Base-by-base conservation (phyloP, 75 land plant genomes). In the Ceratopteris richardii region DNA sequence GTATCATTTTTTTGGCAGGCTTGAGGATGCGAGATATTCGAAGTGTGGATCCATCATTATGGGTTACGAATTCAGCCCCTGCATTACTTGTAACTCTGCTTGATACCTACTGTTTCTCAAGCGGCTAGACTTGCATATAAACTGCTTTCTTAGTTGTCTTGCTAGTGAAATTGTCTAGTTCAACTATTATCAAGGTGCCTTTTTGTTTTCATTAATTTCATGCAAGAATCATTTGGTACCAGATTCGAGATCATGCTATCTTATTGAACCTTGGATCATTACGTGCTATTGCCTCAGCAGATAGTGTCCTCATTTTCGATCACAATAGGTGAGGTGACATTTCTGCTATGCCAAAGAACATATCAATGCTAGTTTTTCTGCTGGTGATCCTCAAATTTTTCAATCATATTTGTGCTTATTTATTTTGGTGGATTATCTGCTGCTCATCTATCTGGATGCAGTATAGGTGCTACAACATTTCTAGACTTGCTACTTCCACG, bases 181-280 rank as follows among this genome's bases (percentile, higher is more conserved):
- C n/a, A n/a, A n/a, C n/a, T n/a, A n/a, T n/a, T n/a, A n/a, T n/a
- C n/a, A n/a, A n/a, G n/a, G n/a, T n/a, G n/a, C n/a, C n/a, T n/a
- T n/a, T n/a, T n/a, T n/a, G n/a, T n/a, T n/a, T n/a, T n/a, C n/a
- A n/a, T n/a, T n/a, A n/a, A n/a, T n/a, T n/a, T n/a, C n/a, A n/a
- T n/a, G n/a, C n/a, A n/a, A n/a, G n/a, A n/a, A n/a, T n/a, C n/a
- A n/a, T n/a, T n/a, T n/a, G n/a, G n/a, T n/a, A n/a, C n/a, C 66
- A 94, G 98, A 85, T 95, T 0, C 85, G 99, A 57, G 99, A 86
- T 30, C 84, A 90, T 51, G 99, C 99, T 31, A 83, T 95, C 56
- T 63, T 95, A n/a, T 61, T 95, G 61, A 95, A 90, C 60, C 64
- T 95, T 56, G 99, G 99, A 0, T 82, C 91, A 0, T 63, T 95